phyloP scores from a whole-genome alignment of 2,329 filamentous ascomycete species.

The Hymenoscyphus scutula region DNA sequence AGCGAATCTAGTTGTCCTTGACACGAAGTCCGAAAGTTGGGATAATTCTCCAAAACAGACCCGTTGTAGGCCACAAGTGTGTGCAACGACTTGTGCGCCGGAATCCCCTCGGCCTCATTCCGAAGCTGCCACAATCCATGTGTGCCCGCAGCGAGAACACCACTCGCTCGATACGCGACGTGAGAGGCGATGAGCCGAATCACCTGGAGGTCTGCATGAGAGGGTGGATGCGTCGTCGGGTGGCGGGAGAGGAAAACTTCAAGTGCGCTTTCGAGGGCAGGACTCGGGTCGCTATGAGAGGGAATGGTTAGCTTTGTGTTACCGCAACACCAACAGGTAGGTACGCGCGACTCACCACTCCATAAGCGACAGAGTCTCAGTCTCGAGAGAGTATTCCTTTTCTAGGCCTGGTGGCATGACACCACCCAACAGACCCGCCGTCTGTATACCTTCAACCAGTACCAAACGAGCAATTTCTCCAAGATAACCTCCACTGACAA shows the following conservation, averaged over 20 bases:
- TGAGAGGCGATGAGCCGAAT: constrained; percentile 53
- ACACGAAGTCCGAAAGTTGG: constrained; percentile 59
- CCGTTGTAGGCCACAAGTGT: constrained; percentile 75
- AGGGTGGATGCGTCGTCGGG: constrained; percentile 44
- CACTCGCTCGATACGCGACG: constrained; percentile 57
- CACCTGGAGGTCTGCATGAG: constrained; percentile 48
- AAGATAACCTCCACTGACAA: constrained; percentile 64
- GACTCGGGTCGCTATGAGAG: constrained; percentile 20
- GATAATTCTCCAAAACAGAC: constrained; percentile 76
- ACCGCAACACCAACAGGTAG: neutral
- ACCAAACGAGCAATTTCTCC: constrained; percentile 62
- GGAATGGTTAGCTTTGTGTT: constrained; percentile 8
- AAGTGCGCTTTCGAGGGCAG: constrained; percentile 39
- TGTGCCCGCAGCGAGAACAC: constrained; percentile 57
- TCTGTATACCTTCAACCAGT: constrained; percentile 57
- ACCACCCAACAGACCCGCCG: constrained; percentile 54
- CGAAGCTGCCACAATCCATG: constrained; percentile 59
- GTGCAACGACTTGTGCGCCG: constrained; percentile 36
- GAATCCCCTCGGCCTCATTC: constrained; percentile 44
- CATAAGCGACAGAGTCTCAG: constrained; percentile 53
- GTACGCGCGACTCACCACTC: constrained; percentile 47
- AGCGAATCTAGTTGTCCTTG: constrained; percentile 64
- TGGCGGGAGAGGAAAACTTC: constrained; percentile 50
- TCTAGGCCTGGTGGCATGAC: constrained; percentile 52
- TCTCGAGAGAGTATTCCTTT: constrained; percentile 56